A percentile compares a stretch with the other conserved stretches of the same genome.
These are phyloP conservation scores for Parietaria judaica DNA, from an alignment of 306 rosid species.

Conservation along the genomic window DNA sequence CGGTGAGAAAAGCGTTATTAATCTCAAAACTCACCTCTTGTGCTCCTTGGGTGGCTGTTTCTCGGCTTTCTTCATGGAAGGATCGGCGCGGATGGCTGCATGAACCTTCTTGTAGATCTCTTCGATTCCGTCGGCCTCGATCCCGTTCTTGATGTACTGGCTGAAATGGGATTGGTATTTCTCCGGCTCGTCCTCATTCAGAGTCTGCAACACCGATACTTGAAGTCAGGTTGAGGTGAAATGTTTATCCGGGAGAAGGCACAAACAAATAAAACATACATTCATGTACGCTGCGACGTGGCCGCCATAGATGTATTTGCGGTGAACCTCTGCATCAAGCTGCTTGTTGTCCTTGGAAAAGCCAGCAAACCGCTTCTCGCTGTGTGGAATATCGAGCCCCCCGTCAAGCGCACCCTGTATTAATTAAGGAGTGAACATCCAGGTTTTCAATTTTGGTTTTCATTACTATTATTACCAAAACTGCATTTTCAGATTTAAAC, in stretches of 20 bases:
- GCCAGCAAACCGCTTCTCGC: slow-evolving; percentile 90
- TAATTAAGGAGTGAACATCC: background rate
- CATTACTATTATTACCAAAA: no score
- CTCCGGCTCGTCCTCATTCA: slow-evolving; percentile 78
- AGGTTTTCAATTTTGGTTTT: no score
- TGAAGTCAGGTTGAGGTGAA: background rate
- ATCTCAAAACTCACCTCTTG: slow-evolving; percentile 36
- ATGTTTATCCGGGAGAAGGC: no score
- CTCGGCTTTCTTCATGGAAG: slow-evolving; percentile 33
- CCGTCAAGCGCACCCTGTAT: slow-evolving; percentile 85
- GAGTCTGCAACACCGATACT: slow-evolving; percentile 26
- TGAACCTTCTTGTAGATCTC: slow-evolving; percentile 72
- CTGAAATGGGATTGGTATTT: slow-evolving; percentile 71
- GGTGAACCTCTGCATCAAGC: slow-evolving; percentile 77
- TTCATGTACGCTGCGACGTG: slow-evolving; percentile 68
- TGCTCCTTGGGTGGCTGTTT: slow-evolving; percentile 56
- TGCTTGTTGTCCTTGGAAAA: slow-evolving; percentile 54
- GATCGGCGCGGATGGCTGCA: slow-evolving; percentile 74
- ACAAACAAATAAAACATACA: slow-evolving; percentile 17
- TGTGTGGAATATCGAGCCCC: slow-evolving; percentile 83
- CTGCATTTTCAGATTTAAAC: no score
- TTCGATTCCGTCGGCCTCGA: slow-evolving; percentile 53
- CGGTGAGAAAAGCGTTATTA: background rate
- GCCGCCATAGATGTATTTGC: slow-evolving; percentile 70
- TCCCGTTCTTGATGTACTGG: slow-evolving; percentile 55